Percentiles rank a stretch among this genome's conserved stretches.
Conservation (phyloP, 2,329 filamentous ascomycete species). For the Lithohypha guttulata region DNA sequence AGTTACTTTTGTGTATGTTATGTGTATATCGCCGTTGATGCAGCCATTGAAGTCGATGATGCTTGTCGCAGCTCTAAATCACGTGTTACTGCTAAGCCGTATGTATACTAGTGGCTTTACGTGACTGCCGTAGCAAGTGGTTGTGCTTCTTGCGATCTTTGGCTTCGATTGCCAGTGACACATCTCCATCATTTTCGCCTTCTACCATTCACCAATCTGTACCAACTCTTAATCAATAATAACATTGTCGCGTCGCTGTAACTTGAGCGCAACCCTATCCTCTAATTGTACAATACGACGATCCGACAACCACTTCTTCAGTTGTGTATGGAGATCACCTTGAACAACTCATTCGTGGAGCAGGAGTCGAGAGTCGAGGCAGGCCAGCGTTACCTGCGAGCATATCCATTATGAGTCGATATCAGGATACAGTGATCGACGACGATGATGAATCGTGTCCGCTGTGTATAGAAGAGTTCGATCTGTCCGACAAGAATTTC, state of each 20-base stretch:
- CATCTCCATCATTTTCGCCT: too few relatives aligned
- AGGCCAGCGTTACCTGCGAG: constrained; percentile 19
- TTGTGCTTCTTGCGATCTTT: too few relatives aligned
- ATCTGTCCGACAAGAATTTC: constrained; percentile 94
- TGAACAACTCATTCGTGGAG: constrained; percentile 13
- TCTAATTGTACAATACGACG: too few relatives aligned
- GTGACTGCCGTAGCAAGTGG: too few relatives aligned
- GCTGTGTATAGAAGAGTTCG: constrained; percentile 97
- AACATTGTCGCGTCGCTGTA: background rate
- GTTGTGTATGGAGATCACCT: constrained; percentile 20
- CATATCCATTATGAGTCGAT: constrained; percentile 32
- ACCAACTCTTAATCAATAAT: background rate
- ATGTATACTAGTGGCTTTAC: background rate
- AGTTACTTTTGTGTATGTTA: constrained; percentile 21
- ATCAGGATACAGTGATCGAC: constrained; percentile 39
- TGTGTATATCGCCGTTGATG: constrained; percentile 17
- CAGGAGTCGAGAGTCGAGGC: constrained; percentile 21
- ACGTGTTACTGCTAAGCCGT: background rate
- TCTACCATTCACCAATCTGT: constrained; percentile 1
- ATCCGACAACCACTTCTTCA: too few relatives aligned
- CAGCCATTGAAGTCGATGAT: constrained; percentile 8
- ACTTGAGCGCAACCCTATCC: too few relatives aligned
- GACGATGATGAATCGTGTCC: constrained; percentile 49
- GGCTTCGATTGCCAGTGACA: too few relatives aligned
- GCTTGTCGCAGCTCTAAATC: too few relatives aligned